Percentiles rank a stretch among this genome's conserved stretches.
phyloP scores from a whole-genome alignment of 163 green algal species.

The Scenedesmus sp. region DNA sequence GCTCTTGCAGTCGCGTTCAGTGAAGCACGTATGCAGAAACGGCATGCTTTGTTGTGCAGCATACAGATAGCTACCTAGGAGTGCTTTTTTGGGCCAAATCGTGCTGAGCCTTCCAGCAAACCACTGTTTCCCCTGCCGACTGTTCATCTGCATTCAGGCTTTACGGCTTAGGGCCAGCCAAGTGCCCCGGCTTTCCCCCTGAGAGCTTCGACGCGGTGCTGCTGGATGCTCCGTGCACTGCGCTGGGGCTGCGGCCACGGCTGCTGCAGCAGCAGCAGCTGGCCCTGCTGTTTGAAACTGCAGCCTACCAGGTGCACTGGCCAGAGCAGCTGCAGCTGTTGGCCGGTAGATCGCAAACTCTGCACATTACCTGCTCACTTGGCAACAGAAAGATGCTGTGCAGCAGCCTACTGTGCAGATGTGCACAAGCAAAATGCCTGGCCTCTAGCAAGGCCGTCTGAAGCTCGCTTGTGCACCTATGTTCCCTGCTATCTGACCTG shows the following conservation, averaged over 20 bases:
- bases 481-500: too few species aligned
- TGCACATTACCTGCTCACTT: too few species aligned
- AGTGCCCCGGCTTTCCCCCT: slow-evolving; percentile 65
- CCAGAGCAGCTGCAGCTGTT: neutral
- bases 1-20: too few species aligned
- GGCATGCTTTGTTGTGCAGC: too few species aligned
- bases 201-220: slow-evolving; percentile 87
- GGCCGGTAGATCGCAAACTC: neutral
- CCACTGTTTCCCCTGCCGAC: neutral
- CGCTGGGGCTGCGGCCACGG: slow-evolving; percentile 87
- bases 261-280: slow-evolving; percentile 69
- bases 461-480: too few species aligned
- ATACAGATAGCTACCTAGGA: too few species aligned
- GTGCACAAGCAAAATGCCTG: too few species aligned
- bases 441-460: too few species aligned
- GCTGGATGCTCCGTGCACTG: slow-evolving; percentile 90
- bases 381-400: too few species aligned
- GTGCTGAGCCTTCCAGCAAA: neutral
- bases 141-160: slow-evolving; percentile 5
- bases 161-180: slow-evolving; percentile 38
- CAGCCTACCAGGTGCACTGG: slow-evolving; percentile 67
- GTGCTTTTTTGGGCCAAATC: too few species aligned
- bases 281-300: slow-evolving; percentile 69
- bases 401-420: too few species aligned
- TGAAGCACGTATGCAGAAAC: too few species aligned